Percentiles rank a stretch among this genome's conserved stretches.
phyloP scores from a whole-genome alignment of 176 grass and related monocot genomes.

The bread wheat (Triticum aestivum) region DNA sequence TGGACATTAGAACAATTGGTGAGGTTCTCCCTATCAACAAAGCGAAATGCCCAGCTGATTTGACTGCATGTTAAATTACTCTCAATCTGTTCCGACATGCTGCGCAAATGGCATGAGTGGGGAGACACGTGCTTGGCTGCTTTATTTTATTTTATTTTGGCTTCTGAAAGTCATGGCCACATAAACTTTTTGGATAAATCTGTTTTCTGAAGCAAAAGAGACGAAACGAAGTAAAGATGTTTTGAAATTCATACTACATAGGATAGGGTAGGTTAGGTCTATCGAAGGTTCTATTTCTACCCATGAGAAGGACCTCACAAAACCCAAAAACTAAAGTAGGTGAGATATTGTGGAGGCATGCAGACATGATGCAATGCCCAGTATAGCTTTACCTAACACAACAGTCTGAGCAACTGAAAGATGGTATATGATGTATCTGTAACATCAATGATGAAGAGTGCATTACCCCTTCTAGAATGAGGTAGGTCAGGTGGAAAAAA shows the following conservation, averaged over 20 bases:
- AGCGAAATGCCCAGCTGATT: slow-evolving; percentile 27
- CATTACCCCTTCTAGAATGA: slow-evolving; percentile 53
- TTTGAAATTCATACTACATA: slow-evolving; percentile 29
- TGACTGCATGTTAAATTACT: slow-evolving; percentile 48
- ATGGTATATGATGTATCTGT: slow-evolving; percentile 41
- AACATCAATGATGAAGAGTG: slow-evolving; percentile 43
- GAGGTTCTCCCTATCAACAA: slow-evolving; percentile 33
- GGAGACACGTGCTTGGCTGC: slow-evolving; percentile 27
- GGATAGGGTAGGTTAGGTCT: slow-evolving; percentile 51
- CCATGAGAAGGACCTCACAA: slow-evolving; percentile 22
- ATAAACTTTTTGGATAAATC: slow-evolving; percentile 43
- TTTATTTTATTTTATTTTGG: slow-evolving; percentile 10
- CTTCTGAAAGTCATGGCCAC: slow-evolving; percentile 27
- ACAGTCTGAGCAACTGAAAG: slow-evolving; percentile 48
- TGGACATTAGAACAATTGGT: slow-evolving; percentile 28
- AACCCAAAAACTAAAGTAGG: slow-evolving; percentile 40
- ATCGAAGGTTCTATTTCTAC: slow-evolving; percentile 46
- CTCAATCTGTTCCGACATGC: slow-evolving; percentile 27
- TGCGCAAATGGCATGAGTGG: slow-evolving; percentile 34
- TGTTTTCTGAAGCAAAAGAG: slow-evolving; percentile 32
- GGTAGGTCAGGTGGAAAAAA: slow-evolving; percentile 42
- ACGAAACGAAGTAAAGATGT: slow-evolving; percentile 28
- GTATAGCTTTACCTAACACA: slow-evolving; percentile 61
- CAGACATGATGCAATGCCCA: slow-evolving; percentile 47
- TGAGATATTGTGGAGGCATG: slow-evolving; percentile 43